These are phyloP conservation scores for Aleurites moluccanus DNA, from an alignment of 441 rosid species.

Conservation along the genomic window DNA sequence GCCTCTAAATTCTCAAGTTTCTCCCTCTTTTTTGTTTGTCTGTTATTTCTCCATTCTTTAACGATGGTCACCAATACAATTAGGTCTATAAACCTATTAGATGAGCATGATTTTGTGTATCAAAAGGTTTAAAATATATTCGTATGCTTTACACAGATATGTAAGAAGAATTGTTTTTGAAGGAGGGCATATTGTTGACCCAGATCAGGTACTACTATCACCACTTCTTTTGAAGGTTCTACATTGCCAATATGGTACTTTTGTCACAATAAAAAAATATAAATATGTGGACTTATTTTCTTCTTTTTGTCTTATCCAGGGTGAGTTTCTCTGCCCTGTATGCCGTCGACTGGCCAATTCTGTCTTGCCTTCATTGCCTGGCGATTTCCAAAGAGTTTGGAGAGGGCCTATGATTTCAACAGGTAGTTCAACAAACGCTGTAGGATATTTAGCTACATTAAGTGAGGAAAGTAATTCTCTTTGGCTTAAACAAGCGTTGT, in stretches of 20 bases:
- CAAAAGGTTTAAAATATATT: constrained; percentile 13
- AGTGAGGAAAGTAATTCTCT: constrained; percentile 38
- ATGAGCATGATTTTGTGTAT: constrained; percentile 14
- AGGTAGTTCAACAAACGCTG: constrained; percentile 25
- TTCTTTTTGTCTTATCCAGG: constrained; percentile 47
- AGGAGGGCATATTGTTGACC: constrained; percentile 87
- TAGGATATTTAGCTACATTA: constrained; percentile 29
- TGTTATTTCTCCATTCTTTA: neutral
- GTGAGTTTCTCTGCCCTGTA: constrained; percentile 97
- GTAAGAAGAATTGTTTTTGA: constrained; percentile 80
- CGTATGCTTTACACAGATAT: constrained; percentile 43
- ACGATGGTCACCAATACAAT: neutral
- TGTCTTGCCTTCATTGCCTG: constrained; percentile 66
- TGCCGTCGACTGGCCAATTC: constrained; percentile 95
- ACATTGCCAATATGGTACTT: constrained; percentile 17
- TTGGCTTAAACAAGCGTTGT: constrained; percentile 59
- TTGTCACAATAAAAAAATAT: neutral
- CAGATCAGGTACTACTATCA: constrained; percentile 59
- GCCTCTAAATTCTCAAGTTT: neutral
- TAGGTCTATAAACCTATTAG: neutral
- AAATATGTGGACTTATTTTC: constrained; percentile 9
- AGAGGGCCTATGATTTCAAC: constrained; percentile 48
- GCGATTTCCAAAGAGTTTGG: constrained; percentile 46
- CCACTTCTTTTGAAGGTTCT: constrained; percentile 4
- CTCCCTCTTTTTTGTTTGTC: neutral